These are phyloP conservation scores for Boletus coccyginus DNA, from an alignment of 768 basidiomycete species.

Conservation along the genomic window DNA sequence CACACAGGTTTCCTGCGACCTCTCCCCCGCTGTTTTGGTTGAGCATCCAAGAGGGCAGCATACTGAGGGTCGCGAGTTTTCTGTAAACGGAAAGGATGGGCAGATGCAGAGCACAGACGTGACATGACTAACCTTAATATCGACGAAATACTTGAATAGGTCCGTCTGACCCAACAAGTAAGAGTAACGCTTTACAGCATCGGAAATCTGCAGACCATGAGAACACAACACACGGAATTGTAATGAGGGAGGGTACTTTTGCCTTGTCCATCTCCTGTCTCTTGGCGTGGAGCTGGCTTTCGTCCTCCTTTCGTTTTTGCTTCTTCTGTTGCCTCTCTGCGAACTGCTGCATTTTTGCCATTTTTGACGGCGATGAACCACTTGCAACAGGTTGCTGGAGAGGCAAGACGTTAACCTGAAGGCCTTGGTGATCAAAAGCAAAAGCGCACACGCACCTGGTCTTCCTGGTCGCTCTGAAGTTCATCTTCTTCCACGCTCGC, in stretches of 20 bases:
- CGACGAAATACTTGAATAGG: constrained; percentile 96
- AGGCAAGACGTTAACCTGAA: constrained; percentile 1
- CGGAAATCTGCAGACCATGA: constrained; percentile 59
- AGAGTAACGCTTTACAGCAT: constrained; percentile 94
- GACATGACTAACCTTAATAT: constrained; percentile 71
- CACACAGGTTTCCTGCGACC: constrained; percentile 81
- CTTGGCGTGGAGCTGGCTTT: constrained; percentile 65
- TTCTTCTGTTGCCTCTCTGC: constrained; percentile 44
- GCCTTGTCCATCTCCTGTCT: constrained; percentile 86
- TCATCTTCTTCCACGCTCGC: constrained; percentile 61
- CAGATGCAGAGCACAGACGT: background rate
- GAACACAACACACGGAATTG: background rate
- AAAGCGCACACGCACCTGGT: constrained; percentile 25
- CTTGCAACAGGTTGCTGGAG: constrained; percentile 19
- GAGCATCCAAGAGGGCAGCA: constrained; percentile 82
- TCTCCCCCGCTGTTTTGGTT: constrained; percentile 81
- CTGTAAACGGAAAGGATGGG: constrained; percentile 36
- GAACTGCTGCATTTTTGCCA: constrained; percentile 36
- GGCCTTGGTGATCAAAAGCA: background rate
- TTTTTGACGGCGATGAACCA: constrained; percentile 30
- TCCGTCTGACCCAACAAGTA: constrained; percentile 99
- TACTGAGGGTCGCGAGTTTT: constrained; percentile 91
- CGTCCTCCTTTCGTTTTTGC: constrained; percentile 62
- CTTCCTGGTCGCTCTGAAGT: constrained; percentile 52
- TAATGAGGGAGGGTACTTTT: constrained; percentile 50